Base-by-base conservation (phyloP, 2,329 filamentous ascomycete genomes). In the Fusarium sp. region DNA sequence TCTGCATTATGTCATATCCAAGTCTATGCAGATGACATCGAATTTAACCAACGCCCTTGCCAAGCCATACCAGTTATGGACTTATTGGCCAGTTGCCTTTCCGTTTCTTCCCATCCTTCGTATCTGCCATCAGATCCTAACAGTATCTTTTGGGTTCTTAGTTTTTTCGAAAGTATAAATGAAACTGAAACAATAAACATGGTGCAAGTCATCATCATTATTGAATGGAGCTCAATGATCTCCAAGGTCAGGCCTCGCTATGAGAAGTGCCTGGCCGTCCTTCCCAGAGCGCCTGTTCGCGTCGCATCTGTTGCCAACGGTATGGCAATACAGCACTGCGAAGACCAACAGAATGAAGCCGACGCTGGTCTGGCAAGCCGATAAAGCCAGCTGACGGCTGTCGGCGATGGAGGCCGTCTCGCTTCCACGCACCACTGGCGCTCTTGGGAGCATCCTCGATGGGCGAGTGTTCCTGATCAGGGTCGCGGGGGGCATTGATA, bases 241-340 rank as follows among this genome's bases (percentile, higher is more conserved):
- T 44, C 31, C 39, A 26, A 24, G 14, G 50, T 63, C 54, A 78
- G 31, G 68, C 71, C 56, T 78, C 76, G 51, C 76, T 78, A 41
- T 78, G 73, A 31, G 76, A 78, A 20, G 76, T 78, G 33, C 62
- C 57, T 7, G 76, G 76, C 6, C 76, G 75, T n/a, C 71, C 74
- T 39, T 67, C 75, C 70, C 61, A 75, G 48, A 67, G 54, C 6
- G 73, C 74, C 48, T 73, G 68, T 18, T 77, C 73, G 7, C 62
- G 65, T 18, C 68, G 73, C 65, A 75, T 54, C 22, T 68, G 67
- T 31, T 77, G 76, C 72, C 68, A 77, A n/a, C 75, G 77, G 31
- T 78, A 78, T 22, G 77, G 77, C 44, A 78, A 39, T 14, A 78
- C 68, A 28, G 77, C 77, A 47, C 71, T 75, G 41, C 77, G 77